Percentiles rank a stretch among this genome's conserved stretches.
These are phyloP conservation scores for Suillus subaureus DNA, from an alignment of 768 basidiomycete genomes.

Conservation along the genomic window DNA sequence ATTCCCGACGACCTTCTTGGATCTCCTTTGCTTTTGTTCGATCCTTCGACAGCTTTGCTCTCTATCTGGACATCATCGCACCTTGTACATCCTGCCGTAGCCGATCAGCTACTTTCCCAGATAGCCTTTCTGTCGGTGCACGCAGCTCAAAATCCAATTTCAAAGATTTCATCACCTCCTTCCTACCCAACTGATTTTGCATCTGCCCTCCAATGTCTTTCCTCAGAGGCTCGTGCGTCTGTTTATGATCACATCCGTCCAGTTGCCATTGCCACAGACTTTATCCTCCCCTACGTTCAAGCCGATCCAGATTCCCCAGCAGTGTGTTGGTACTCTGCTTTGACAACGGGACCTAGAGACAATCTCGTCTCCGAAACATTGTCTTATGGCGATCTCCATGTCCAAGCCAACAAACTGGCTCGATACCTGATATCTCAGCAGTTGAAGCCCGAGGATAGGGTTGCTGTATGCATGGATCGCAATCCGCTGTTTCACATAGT, in stretches of 20 bases:
- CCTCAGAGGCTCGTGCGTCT: constrained; percentile 11
- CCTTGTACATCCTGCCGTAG: constrained; percentile 16
- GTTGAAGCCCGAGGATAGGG: constrained; percentile 40
- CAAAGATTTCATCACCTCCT: constrained; percentile 14
- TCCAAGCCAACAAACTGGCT: constrained; percentile 41
- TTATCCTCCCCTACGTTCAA: constrained; percentile 21
- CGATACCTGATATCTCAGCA: constrained; percentile 42
- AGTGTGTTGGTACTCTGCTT: constrained; percentile 24
- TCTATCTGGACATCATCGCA: constrained; percentile 18
- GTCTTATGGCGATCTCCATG: constrained; percentile 39
- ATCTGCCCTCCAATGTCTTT: constrained; percentile 21
- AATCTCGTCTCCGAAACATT: constrained; percentile 13
- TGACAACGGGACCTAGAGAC: constrained; percentile 10
- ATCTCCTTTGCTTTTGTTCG: constrained; percentile 15
- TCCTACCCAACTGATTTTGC: constrained; percentile 16
- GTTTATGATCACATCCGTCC: constrained; percentile 22
- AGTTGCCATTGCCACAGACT: constrained; percentile 27
- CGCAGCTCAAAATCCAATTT: constrained; percentile 9
- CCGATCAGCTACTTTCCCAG: constrained; percentile 22
- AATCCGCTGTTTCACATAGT: constrained; percentile 43
- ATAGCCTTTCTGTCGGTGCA: constrained; percentile 14
- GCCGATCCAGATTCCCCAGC: constrained; percentile 20
- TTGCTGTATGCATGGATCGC: constrained; percentile 49
- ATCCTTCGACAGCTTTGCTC: constrained; percentile 13
- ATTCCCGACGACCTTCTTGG: neutral